Evolutionary conservation across 1,284 basidiomycete species (phyloP), one percentile per base, ranked within the genome.

Genomic region (Sphaerobolus stellatus): DNA sequence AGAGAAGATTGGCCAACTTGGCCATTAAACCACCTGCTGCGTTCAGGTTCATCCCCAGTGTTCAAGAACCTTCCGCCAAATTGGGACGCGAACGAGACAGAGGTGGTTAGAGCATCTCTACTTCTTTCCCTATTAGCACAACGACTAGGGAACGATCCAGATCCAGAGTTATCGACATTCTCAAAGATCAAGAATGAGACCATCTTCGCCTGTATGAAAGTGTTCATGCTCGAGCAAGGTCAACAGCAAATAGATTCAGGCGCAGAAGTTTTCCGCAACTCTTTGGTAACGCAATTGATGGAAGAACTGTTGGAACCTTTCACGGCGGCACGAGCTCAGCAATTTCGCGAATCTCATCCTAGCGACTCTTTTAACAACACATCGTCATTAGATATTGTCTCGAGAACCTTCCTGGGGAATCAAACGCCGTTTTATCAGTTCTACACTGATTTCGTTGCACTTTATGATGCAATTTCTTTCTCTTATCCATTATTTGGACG

Each of bases 381-480:
- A 43, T 68, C 70, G 3, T 67, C 75, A 34, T 70, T 94, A 38
- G 92, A 94, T 63, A 64, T 69, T 6, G 82, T 80, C 2, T 77
- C 89, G 1, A 62, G 66, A 9, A 74, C 75, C 8, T 88, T 90
- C 70, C 80, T 94, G 6, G 85, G 87, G 0, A 47, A 74, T 2
- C 75, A 76, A 1, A 84, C 83, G 1, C 91, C 93, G 0, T 98
- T 97, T 76, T 98, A 88, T 75, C 94, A 97, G 67, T 91, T 91
- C 66, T 99, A 95, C 74, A 91, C 90, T 27, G 94, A 98, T 68
- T 88, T 98, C 61, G 76, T 97, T 48, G 86, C 82, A 0, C 74
- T 98, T 7, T 98, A 94, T 73, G 92, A 94, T 62, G 81, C 92
- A 1, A 84, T 95, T 58, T 98, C 95, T 2, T 95, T 96, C 68